Conservation (phyloP, 1,284 basidiomycete genomes). For the Mixia osmundae region DNA sequence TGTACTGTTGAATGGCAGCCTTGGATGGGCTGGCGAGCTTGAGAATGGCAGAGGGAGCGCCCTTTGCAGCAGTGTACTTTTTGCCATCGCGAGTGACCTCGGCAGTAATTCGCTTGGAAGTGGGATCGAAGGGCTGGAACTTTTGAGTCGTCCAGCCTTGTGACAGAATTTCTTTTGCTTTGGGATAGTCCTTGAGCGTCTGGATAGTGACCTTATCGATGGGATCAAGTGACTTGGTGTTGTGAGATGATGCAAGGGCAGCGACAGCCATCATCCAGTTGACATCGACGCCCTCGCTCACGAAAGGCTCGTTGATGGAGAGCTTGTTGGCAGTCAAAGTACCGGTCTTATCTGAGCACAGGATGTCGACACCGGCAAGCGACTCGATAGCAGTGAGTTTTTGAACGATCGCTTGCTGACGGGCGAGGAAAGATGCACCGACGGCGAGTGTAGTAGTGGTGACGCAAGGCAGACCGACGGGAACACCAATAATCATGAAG, state of each 20-base stretch:
- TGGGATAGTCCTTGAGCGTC: slow-evolving; percentile 32
- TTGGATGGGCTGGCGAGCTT: slow-evolving; percentile 27
- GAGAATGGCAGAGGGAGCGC: slow-evolving; percentile 33
- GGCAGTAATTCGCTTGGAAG: slow-evolving; percentile 34
- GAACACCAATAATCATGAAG: slow-evolving; percentile 32
- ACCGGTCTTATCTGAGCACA: slow-evolving; percentile 35
- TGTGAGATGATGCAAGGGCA: slow-evolving; percentile 33
- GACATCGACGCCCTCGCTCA: slow-evolving; percentile 26
- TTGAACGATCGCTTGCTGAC: slow-evolving; percentile 35
- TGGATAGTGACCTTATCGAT: slow-evolving; percentile 34
- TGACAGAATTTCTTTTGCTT: slow-evolving; percentile 29
- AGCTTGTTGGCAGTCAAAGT: slow-evolving; percentile 35
- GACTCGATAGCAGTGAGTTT: slow-evolving; percentile 36
- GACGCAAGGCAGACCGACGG: slow-evolving; percentile 32
- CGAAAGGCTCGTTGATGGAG: slow-evolving; percentile 31
- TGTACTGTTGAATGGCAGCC: slow-evolving; percentile 26
- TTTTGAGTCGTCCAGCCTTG: slow-evolving; percentile 31
- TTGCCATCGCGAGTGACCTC: slow-evolving; percentile 32
- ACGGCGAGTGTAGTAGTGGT: slow-evolving; percentile 33
- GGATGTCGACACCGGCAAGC: slow-evolving; percentile 33
- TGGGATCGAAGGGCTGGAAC: slow-evolving; percentile 34
- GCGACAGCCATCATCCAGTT: slow-evolving; percentile 30
- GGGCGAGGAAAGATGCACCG: slow-evolving; percentile 33
- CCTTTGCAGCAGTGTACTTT: slow-evolving; percentile 31
- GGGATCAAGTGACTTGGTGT: slow-evolving; percentile 32